These are phyloP conservation scores for Exutisphaerella laricina DNA, from an alignment of 2,329 filamentous ascomycete species.

Conservation along the genomic window DNA sequence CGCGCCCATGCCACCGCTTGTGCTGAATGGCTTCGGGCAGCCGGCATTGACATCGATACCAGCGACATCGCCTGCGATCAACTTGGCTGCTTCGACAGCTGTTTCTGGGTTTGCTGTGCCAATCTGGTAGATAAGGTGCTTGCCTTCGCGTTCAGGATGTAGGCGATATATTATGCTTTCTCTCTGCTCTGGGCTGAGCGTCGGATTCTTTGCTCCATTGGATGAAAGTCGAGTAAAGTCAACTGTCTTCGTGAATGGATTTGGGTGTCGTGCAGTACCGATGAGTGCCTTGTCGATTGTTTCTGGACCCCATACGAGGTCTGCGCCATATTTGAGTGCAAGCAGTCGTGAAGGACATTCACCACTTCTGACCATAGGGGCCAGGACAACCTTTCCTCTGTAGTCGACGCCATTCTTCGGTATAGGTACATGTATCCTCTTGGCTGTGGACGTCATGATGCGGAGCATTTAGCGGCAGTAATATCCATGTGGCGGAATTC, in stretches of 20 bases:
- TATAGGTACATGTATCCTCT: constrained; percentile 77
- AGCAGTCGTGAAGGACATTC: constrained; percentile 85
- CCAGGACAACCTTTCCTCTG: constrained; percentile 85
- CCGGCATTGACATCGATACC: constrained; percentile 97
- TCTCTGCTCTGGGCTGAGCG: constrained; percentile 45
- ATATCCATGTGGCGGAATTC: constrained; percentile 12
- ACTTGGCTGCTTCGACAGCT: constrained; percentile 75
- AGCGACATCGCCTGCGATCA: constrained; percentile 80
- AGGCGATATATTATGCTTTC: constrained; percentile 76
- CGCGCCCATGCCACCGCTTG: constrained; percentile 89
- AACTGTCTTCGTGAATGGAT: constrained; percentile 69
- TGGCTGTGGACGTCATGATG: constrained; percentile 32
- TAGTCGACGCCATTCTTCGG: constrained; percentile 88
- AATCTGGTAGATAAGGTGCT: constrained; percentile 80
- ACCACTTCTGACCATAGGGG: constrained; percentile 86
- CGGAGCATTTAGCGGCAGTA: constrained; percentile 25
- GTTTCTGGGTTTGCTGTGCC: constrained; percentile 77
- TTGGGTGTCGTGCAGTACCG: constrained; percentile 71
- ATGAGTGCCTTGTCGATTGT: constrained; percentile 91
- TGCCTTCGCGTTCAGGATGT: constrained; percentile 69
- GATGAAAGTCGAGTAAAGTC: constrained; percentile 78
- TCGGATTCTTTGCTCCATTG: constrained; percentile 58
- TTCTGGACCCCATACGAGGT: constrained; percentile 96
- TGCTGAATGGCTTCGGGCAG: constrained; percentile 97
- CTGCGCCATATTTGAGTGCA: constrained; percentile 89